phyloP scores from a whole-genome alignment of 1,284 basidiomycete species.

The Meira nashicola region DNA sequence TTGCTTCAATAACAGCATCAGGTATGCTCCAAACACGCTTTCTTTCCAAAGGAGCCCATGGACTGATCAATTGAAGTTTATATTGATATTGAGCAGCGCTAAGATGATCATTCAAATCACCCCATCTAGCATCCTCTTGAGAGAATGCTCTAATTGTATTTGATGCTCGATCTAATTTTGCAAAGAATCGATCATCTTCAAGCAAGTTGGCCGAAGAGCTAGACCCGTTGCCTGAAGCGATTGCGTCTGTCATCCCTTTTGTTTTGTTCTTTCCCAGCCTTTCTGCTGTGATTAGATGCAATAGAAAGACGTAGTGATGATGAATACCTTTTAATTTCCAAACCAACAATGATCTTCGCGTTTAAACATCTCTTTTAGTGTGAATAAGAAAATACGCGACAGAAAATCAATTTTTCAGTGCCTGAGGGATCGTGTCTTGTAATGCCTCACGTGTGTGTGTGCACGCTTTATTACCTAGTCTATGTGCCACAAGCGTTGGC shows the following conservation, averaged over 20 bases:
- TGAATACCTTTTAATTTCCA: neutral
- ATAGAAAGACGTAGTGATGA: neutral
- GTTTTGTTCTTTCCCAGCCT: neutral
- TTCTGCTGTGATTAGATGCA: neutral
- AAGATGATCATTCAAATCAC: slow-evolving; percentile 15
- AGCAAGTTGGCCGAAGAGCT: slow-evolving; percentile 3
- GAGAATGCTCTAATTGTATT: slow-evolving; percentile 4
- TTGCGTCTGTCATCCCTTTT: neutral
- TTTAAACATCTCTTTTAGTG: neutral
- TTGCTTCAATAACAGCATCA: slow-evolving; percentile 22
- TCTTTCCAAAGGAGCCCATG: slow-evolving; percentile 14
- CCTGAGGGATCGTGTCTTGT: too few species aligned
- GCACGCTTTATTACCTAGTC: too few species aligned
- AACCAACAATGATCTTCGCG: neutral
- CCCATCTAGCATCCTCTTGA: slow-evolving; percentile 11
- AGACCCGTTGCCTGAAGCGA: neutral
- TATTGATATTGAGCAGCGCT: slow-evolving; percentile 15
- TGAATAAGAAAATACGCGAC: too few species aligned
- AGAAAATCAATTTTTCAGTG: too few species aligned
- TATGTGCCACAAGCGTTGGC: too few species aligned
- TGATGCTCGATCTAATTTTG: neutral
- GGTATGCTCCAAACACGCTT: slow-evolving; percentile 14
- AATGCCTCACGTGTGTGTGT: too few species aligned
- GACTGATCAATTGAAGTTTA: slow-evolving; percentile 13
- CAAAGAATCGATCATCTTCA: slow-evolving; percentile 12